These are phyloP conservation scores for Teratosphaeria zuluensis DNA, from an alignment of 2,329 filamentous ascomycete genomes.

Conservation along the genomic window DNA sequence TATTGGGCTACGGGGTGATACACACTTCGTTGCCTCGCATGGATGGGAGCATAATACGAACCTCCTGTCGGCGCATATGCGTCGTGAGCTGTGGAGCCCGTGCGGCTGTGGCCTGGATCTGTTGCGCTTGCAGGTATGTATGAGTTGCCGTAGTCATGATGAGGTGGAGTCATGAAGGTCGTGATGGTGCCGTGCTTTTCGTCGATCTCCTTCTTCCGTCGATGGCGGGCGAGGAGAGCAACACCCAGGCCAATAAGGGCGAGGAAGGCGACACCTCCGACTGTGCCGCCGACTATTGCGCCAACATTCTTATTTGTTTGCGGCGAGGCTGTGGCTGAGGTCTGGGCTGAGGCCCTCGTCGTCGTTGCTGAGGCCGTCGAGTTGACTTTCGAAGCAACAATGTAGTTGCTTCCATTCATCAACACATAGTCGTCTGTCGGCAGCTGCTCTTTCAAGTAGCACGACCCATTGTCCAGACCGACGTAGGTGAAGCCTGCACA, in stretches of 20 bases:
- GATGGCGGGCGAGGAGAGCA: slow-evolving; percentile 8
- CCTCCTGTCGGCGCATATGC: slow-evolving; percentile 21
- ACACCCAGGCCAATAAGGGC: slow-evolving; percentile 10
- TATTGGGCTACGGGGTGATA: slow-evolving; percentile 13
- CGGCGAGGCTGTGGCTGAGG: neutral
- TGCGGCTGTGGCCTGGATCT: slow-evolving; percentile 10
- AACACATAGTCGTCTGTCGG: slow-evolving; percentile 9
- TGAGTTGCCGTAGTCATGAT: slow-evolving; percentile 3
- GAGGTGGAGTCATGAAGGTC: slow-evolving; percentile 7
- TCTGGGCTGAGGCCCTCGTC: neutral
- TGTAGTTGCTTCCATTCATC: slow-evolving; percentile 14
- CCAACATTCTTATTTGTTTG: slow-evolving; percentile 1
- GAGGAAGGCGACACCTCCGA: slow-evolving; percentile 11
- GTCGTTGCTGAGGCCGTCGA: slow-evolving; percentile 8
- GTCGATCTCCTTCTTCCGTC: slow-evolving; percentile 15
- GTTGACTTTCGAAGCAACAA: slow-evolving; percentile 15
- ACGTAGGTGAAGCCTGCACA: slow-evolving; percentile 22
- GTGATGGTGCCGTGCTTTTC: slow-evolving; percentile 10
- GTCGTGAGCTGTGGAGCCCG: slow-evolving; percentile 16
- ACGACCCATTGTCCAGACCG: slow-evolving; percentile 17
- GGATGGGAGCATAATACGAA: slow-evolving; percentile 15
- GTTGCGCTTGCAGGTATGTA: neutral
- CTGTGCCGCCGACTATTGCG: slow-evolving; percentile 13
- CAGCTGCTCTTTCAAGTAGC: slow-evolving; percentile 18
- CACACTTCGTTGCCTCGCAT: slow-evolving; percentile 19